Evolutionary conservation across 164 flowering plant species (phyloP).

Genomic region (Akebia trifoliata): DNA sequence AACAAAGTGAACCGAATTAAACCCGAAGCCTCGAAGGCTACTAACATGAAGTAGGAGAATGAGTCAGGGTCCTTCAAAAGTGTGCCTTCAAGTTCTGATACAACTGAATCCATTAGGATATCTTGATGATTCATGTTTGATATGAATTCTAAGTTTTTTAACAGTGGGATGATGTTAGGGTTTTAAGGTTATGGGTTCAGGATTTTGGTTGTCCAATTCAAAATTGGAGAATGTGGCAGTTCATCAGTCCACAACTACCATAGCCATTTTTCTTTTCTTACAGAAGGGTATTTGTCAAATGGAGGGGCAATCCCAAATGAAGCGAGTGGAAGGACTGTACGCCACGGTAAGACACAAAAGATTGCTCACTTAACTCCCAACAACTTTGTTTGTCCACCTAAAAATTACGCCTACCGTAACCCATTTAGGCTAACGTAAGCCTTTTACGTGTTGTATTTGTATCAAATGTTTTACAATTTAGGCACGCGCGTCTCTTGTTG

Average conservation of each 20-base stretch:
- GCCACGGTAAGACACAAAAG: conserved; percentile 29
- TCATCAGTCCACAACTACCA: conserved; percentile 17
- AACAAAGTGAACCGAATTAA: conserved; percentile 64
- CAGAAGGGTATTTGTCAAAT: not conserved
- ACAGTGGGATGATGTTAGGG: not conserved
- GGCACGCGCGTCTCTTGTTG: too few species aligned
- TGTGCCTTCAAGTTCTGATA: conserved; percentile 75
- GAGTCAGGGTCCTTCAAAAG: conserved; percentile 55
- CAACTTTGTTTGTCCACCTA: conserved; percentile 20
- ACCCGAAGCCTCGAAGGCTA: conserved; percentile 88
- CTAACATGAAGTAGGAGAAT: conserved; percentile 89
- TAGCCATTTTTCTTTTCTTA: not conserved
- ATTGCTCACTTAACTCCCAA: conserved; percentile 22
- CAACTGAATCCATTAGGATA: conserved; percentile 32
- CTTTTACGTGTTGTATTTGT: too few species aligned
- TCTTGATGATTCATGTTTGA: not conserved
- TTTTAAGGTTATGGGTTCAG: not conserved
- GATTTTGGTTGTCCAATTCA: not conserved
- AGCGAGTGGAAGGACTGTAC: conserved; percentile 16
- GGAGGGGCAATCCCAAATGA: conserved; percentile 2
- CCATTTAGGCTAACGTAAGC: too few species aligned
- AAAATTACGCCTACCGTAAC: conserved; percentile 13
- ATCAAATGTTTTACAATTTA: too few species aligned
- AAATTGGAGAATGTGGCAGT: conserved; percentile 9
- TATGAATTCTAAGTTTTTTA: not conserved